Conservation (phyloP, 805 yeast species). For the Barnettozyma siamensis region DNA sequence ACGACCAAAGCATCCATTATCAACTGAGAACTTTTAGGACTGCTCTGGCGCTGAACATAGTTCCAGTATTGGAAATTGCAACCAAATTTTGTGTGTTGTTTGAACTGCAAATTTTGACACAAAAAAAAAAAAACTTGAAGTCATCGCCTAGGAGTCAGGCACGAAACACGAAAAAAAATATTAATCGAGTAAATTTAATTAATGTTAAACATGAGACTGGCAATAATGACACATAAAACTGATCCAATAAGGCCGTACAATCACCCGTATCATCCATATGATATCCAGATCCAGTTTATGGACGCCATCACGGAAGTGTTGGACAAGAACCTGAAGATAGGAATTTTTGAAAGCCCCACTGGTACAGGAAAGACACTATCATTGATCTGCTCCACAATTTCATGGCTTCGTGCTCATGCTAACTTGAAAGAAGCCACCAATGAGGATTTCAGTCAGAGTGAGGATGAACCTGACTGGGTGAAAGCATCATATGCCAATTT, state of each 20-base stretch:
- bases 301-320: conserved; percentile 61
- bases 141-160: too few species aligned
- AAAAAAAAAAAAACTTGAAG: too few species aligned
- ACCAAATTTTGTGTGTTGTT: too few species aligned
- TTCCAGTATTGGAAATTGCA: too few species aligned
- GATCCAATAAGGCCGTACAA: conserved; percentile 30
- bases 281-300: conserved; percentile 76
- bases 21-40: too few species aligned
- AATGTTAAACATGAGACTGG: conserved; percentile 6
- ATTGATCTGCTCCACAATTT: conserved; percentile 74
- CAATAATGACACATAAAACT: conserved; percentile 4
- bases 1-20: conserved; percentile 4
- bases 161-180: too few species aligned
- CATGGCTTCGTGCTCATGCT: conserved; percentile 59
- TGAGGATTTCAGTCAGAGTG: conserved; percentile 37
- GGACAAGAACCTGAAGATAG: conserved; percentile 51
- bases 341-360: conserved; percentile 88
- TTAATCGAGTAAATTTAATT: too few species aligned
- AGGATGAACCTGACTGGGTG: conserved; percentile 71
- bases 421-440: conserved; percentile 17
- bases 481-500: conserved; percentile 32
- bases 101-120: too few species aligned
- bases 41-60: too few species aligned
- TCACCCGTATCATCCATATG: conserved; percentile 82
- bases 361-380: conserved; percentile 93